Percentiles rank a stretch among this genome's conserved stretches.
Evolutionary conservation across 108 stramenopile species (phyloP).

Genomic region (Cylindrotheca closterium): DNA sequence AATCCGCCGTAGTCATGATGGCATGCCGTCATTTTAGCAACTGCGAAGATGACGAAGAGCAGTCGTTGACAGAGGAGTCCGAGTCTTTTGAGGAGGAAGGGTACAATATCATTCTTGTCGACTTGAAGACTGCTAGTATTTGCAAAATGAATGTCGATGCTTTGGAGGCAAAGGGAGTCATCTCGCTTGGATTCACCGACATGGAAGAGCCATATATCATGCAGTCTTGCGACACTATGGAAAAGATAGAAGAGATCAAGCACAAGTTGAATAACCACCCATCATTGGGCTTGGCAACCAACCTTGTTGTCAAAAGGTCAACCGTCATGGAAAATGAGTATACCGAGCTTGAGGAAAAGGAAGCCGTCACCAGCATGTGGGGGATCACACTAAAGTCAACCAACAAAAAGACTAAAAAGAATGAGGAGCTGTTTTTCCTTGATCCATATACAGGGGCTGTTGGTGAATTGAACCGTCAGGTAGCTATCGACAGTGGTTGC

Average conservation of each 20-base stretch:
- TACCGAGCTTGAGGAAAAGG: slow-evolving; percentile 11
- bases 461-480: background rate
- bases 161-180: background rate
- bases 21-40: slow-evolving; percentile 4
- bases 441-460: slow-evolving; percentile 22
- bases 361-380: slow-evolving; percentile 13
- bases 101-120: slow-evolving; percentile 1
- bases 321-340: background rate
- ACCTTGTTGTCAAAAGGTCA: background rate
- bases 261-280: slow-evolving; percentile 6
- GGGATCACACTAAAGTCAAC: slow-evolving; percentile 12
- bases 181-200: background rate
- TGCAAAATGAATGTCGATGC: background rate
- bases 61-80: background rate
- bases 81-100: background rate
- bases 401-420: slow-evolving; percentile 14
- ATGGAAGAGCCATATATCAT: background rate
- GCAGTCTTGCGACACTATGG: background rate
- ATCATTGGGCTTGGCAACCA: slow-evolving; percentile 1
- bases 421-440: slow-evolving; percentile 27
- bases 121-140: slow-evolving; percentile 4
- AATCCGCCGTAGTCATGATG: slow-evolving; percentile 7
- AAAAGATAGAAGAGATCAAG: background rate
- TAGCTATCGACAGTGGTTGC: background rate
- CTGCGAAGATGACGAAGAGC: background rate